These are phyloP conservation scores for Kwoniella newhampshirensis DNA, from an alignment of 768 basidiomycete genomes.

Conservation along the genomic window DNA sequence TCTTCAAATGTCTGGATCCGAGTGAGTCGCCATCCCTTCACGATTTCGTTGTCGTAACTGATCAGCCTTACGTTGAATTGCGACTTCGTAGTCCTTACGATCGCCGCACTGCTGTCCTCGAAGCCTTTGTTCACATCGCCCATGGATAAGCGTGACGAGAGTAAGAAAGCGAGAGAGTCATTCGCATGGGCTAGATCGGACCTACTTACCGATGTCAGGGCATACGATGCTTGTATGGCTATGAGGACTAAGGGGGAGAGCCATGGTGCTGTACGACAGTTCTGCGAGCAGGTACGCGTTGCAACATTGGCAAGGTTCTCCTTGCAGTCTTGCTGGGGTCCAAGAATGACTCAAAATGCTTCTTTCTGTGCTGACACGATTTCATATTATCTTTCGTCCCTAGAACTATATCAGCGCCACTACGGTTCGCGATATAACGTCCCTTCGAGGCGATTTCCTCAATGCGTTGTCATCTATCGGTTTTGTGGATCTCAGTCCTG, in stretches of 20 bases:
- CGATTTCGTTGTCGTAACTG: not conserved
- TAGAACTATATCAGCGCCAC: constrained; percentile 80
- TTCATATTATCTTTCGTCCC: not conserved
- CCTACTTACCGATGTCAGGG: constrained; percentile 74
- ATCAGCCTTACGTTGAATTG: not conserved
- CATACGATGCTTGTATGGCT: constrained; percentile 60
- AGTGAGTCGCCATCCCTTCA: constrained; percentile 9
- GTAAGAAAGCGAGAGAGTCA: constrained; percentile 65
- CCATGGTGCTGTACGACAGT: constrained; percentile 60
- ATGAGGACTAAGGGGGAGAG: constrained; percentile 59
- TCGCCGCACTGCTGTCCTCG: constrained; percentile 78
- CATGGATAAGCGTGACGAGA: constrained; percentile 78
- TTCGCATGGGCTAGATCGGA: constrained; percentile 77
- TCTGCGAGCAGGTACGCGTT: constrained; percentile 66
- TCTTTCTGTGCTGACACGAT: constrained; percentile 1
- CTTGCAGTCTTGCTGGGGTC: not conserved
- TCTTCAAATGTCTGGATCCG: constrained; percentile 80
- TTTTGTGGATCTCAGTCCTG: constrained; percentile 56
- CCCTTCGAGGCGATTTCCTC: constrained; percentile 74
- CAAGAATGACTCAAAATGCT: not conserved
- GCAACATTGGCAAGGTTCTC: not conserved
- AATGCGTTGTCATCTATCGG: constrained; percentile 69
- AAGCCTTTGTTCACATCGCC: constrained; percentile 83
- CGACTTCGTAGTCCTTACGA: constrained; percentile 61
- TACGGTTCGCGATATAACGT: constrained; percentile 73